Conservation (phyloP, 1,284 basidiomycete species). For the Hortiboletus rubellus region DNA sequence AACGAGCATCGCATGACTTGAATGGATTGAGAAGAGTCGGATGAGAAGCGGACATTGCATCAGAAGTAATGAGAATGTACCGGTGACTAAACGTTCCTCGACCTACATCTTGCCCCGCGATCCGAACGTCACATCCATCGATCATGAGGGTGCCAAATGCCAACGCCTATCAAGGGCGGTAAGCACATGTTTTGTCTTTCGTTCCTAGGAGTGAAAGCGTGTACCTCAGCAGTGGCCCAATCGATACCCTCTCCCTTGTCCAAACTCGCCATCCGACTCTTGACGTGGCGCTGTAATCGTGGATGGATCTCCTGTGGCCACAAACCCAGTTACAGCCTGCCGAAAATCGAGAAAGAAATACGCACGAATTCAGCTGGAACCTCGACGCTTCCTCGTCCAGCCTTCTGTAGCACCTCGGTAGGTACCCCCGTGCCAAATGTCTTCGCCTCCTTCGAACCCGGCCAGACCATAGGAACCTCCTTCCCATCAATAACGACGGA, state of each 20-base stretch:
- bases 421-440: conserved; percentile 72
- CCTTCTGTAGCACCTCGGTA: conserved; percentile 47
- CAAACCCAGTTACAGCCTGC: neutral
- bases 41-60: neutral
- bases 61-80: conserved; percentile 32
- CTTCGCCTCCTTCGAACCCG: conserved; percentile 53
- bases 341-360: conserved; percentile 11
- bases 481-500: conserved; percentile 14
- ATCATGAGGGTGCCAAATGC: conserved; percentile 83
- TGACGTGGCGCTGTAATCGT: conserved; percentile 77
- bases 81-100: conserved; percentile 89
- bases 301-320: conserved; percentile 68
- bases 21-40: neutral
- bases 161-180: conserved; percentile 52
- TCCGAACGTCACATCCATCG: conserved; percentile 78
- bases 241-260: conserved; percentile 74
- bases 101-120: conserved; percentile 90
- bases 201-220: conserved; percentile 4
- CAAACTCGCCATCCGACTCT: conserved; percentile 70
- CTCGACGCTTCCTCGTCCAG: conserved; percentile 70
- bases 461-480: conserved; percentile 63
- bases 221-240: conserved; percentile 85
- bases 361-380: conserved; percentile 77
- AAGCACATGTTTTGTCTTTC: neutral
- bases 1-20: conserved; percentile 85